Conservation (phyloP, 768 basidiomycete species). For the Lactifluus hygrophoroides region DNA sequence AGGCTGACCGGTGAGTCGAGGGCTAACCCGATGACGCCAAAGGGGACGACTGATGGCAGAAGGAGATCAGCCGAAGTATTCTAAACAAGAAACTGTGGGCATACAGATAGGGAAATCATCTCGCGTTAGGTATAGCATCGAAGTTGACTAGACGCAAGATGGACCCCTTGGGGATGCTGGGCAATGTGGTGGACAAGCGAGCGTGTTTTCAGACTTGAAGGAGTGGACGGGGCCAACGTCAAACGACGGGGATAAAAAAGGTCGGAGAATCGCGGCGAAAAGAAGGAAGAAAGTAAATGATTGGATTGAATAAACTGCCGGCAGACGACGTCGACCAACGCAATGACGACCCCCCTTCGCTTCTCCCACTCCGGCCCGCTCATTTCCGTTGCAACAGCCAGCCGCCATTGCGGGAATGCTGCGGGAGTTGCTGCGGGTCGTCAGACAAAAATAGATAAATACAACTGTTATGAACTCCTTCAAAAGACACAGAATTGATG, state of each 20-base stretch:
- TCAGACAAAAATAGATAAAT: not conserved
- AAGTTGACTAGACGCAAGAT: not conserved
- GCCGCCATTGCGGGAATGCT: too few species aligned
- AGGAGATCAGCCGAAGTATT: not conserved
- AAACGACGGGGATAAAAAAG: conserved; percentile 12
- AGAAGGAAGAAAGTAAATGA: not conserved
- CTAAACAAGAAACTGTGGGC: conserved; percentile 27
- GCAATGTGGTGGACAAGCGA: conserved; percentile 14
- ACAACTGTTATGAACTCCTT: not conserved
- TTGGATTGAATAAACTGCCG: not conserved
- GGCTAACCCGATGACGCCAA: conserved; percentile 75
- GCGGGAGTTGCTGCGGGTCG: not conserved
- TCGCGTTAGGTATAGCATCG: conserved; percentile 83
- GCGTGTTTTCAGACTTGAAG: conserved; percentile 20
- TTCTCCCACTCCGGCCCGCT: not conserved
- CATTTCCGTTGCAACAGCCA: not conserved
- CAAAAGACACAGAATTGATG: too few species aligned
- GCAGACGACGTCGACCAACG: not conserved
- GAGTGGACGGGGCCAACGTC: conserved; percentile 20
- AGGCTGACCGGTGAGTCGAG: not conserved
- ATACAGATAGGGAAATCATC: conserved; percentile 87
- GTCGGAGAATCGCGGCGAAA: not conserved
- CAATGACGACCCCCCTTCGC: too few species aligned
- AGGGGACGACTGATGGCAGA: conserved; percentile 64
- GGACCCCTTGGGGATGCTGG: not conserved